Conservation (phyloP, 192 early-diverging fungal genomes). For the Rhizophlyctis rosea region DNA sequence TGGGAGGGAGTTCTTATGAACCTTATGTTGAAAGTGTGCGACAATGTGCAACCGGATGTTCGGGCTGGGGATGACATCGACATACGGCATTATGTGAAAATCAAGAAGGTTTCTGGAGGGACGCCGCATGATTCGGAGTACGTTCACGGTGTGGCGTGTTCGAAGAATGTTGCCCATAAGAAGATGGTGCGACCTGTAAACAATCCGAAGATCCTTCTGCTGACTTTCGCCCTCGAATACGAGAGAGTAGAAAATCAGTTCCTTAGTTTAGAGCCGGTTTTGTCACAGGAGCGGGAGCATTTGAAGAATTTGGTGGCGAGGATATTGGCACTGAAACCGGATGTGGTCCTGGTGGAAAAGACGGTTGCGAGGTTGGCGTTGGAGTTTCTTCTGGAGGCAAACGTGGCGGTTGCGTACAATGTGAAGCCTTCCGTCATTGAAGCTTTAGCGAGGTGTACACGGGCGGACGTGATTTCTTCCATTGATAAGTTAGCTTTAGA, state of each 20-base stretch:
- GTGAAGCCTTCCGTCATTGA: slow-evolving; percentile 86
- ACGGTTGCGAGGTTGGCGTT: slow-evolving; percentile 81
- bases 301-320: slow-evolving; percentile 74
- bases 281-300: slow-evolving; percentile 82
- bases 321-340: slow-evolving; percentile 71
- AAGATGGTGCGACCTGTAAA: slow-evolving; percentile 69
- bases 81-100: slow-evolving; percentile 85
- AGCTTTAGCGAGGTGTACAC: slow-evolving; percentile 80
- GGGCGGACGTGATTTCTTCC: slow-evolving; percentile 76
- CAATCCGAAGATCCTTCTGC: slow-evolving; percentile 78
- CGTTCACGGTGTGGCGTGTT: slow-evolving; percentile 87
- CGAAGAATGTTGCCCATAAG: slow-evolving; percentile 91
- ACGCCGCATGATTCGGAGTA: slow-evolving; percentile 73
- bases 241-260: slow-evolving; percentile 70
- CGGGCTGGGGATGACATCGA: slow-evolving; percentile 73
- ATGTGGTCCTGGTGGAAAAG: slow-evolving; percentile 78
- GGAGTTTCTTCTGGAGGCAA: slow-evolving; percentile 73
- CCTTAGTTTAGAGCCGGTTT: slow-evolving; percentile 74
- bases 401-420: slow-evolving; percentile 78
- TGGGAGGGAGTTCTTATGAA: slow-evolving; percentile 75
- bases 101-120: slow-evolving; percentile 93
- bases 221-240: slow-evolving; percentile 86
- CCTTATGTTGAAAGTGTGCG: slow-evolving; percentile 64
- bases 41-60: slow-evolving; percentile 59
- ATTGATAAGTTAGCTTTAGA: slow-evolving; percentile 75